Evolutionary conservation across 805 yeast genomes (phyloP).

Genomic region (Sugiyamaella valdiviana): DNA sequence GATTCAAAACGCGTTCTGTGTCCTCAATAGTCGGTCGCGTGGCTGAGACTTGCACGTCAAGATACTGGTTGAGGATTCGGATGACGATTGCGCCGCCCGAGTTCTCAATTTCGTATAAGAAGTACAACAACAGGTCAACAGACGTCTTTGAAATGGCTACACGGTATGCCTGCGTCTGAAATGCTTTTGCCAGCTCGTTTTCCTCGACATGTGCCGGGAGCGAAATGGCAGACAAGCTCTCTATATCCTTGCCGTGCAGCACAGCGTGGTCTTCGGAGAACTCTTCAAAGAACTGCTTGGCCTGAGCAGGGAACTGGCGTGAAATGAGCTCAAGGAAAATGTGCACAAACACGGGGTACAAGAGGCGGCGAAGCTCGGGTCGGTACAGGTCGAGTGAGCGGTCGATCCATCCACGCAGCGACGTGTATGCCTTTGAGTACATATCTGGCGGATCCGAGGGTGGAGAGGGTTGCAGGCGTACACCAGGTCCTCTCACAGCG

Average conservation of each 20-base stretch:
- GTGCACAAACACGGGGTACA: constrained; percentile 92
- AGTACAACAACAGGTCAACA: constrained; percentile 74
- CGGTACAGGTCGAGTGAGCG: constrained; percentile 82
- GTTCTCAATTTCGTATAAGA: constrained; percentile 84
- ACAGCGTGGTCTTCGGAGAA: constrained; percentile 67
- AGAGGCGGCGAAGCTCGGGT: constrained; percentile 74
- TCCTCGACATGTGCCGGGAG: constrained; percentile 76
- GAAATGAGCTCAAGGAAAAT: constrained; percentile 72
- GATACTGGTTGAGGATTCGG: constrained; percentile 76
- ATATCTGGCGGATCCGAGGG: constrained; percentile 51
- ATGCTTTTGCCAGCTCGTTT: constrained; percentile 73
- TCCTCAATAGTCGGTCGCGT: constrained; percentile 31
- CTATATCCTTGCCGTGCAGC: constrained; percentile 72
- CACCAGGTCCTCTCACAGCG: not conserved
- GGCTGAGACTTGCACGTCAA: constrained; percentile 39
- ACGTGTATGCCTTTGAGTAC: constrained; percentile 72
- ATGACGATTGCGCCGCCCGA: constrained; percentile 87
- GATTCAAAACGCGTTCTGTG: constrained; percentile 36
- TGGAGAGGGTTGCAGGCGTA: constrained; percentile 3
- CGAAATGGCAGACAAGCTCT: constrained; percentile 64
- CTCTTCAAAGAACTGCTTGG: constrained; percentile 69
- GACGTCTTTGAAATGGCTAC: constrained; percentile 77
- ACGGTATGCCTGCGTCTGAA: constrained; percentile 64
- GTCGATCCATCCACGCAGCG: constrained; percentile 84
- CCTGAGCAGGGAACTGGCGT: constrained; percentile 49